Evolutionary conservation across 192 early-diverging fungal genomes (phyloP).

Genomic region (Backusella circina): DNA sequence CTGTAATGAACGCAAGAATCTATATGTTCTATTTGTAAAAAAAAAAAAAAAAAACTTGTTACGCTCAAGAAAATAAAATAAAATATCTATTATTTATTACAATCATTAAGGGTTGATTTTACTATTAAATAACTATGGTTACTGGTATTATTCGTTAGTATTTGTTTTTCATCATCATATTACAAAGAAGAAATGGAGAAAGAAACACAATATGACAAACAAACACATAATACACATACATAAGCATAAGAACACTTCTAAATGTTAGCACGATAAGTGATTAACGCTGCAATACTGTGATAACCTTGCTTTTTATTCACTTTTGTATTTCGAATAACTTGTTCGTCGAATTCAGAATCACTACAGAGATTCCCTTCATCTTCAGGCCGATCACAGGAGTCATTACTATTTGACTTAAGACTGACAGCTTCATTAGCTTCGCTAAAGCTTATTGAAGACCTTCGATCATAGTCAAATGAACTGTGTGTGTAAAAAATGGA

Average conservation of each 20-base stretch:
- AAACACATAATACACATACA: background rate
- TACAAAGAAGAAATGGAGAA: background rate
- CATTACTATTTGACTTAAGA: background rate
- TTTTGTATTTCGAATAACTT: slow-evolving; percentile 20
- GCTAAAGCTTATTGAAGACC: background rate
- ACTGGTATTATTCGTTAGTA: background rate
- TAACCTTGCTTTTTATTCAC: slow-evolving; percentile 19
- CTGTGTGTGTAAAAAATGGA: slow-evolving; percentile 24
- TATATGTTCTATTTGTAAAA: too few species aligned
- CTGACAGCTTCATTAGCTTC: slow-evolving; percentile 1
- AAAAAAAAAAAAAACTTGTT: too few species aligned
- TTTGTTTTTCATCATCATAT: background rate
- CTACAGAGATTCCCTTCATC: background rate
- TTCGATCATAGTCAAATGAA: slow-evolving; percentile 22
- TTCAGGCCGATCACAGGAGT: background rate
- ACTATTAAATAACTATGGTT: too few species aligned
- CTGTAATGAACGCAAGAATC: too few species aligned
- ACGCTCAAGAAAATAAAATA: too few species aligned
- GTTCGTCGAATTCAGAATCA: slow-evolving; percentile 11
- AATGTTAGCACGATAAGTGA: slow-evolving; percentile 22
- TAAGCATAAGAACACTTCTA: background rate
- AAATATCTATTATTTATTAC: too few species aligned
- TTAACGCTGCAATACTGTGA: slow-evolving; percentile 20
- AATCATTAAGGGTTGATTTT: background rate
- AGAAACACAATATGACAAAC: background rate